A percentile compares a stretch with the other conserved stretches of the same genome.
Evolutionary conservation across 805 yeast genomes (phyloP).

Genomic region (Saturnispora gosingensis): DNA sequence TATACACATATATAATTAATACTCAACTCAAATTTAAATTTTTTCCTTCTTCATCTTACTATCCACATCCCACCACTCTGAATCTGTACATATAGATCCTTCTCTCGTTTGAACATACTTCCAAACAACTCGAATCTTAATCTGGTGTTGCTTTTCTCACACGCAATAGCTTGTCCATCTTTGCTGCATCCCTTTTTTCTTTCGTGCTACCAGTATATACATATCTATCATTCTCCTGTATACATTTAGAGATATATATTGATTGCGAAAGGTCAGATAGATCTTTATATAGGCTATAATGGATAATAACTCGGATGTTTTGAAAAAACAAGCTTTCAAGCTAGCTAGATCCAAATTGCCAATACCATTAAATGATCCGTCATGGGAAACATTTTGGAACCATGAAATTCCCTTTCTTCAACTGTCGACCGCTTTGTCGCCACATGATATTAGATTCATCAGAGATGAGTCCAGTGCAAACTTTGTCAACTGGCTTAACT

Average conservation of each 20-base stretch:
- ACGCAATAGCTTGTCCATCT: neutral
- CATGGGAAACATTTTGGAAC: slow-evolving; percentile 38
- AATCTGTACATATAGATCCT: neutral
- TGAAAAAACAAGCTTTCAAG: neutral
- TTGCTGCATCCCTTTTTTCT: neutral
- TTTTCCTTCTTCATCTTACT: neutral
- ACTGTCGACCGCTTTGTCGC: slow-evolving; percentile 46
- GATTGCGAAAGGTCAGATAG: neutral
- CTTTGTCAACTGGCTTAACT: slow-evolving; percentile 43
- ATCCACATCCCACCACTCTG: neutral
- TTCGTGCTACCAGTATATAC: neutral
- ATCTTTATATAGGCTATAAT: neutral
- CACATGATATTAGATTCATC: slow-evolving; percentile 48
- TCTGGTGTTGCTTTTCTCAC: too few species aligned
- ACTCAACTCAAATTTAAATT: neutral
- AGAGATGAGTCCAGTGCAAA: slow-evolving; percentile 50
- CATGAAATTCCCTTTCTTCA: slow-evolving; percentile 46
- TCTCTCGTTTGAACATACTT: neutral
- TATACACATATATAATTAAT: neutral
- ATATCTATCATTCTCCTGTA: neutral
- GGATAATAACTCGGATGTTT: neutral
- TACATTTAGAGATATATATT: neutral
- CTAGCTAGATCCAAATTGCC: slow-evolving; percentile 23
- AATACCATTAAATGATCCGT: slow-evolving; percentile 1
- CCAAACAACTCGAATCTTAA: too few species aligned